These are phyloP conservation scores for Lomentospora prolificans DNA, from an alignment of 2,329 filamentous ascomycete genomes.

Conservation along the genomic window DNA sequence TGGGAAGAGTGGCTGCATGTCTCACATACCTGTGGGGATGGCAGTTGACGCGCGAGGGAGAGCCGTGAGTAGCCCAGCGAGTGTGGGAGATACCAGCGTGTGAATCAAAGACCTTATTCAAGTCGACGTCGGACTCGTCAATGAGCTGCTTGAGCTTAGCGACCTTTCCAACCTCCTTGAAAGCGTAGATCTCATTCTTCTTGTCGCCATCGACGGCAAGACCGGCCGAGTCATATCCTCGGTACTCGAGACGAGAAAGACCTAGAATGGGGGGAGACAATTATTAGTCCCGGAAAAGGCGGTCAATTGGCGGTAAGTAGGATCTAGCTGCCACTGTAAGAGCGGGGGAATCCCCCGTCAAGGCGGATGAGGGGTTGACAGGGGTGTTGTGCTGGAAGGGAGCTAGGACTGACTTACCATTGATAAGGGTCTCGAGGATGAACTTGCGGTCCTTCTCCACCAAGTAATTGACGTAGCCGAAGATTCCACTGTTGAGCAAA, in stretches of 20 bases:
- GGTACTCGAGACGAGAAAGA: slow-evolving; percentile 91
- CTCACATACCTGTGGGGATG: slow-evolving; percentile 89
- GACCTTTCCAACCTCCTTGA: slow-evolving; percentile 99
- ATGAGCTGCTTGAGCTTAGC: slow-evolving; percentile 92
- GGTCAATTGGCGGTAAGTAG: slow-evolving; percentile 3
- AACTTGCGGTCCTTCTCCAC: slow-evolving; percentile 97
- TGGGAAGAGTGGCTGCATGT: not conserved
- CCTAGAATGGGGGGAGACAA: slow-evolving; percentile 40
- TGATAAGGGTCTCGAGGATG: slow-evolving; percentile 91
- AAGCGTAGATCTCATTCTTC: slow-evolving; percentile 94
- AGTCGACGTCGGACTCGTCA: slow-evolving; percentile 70
- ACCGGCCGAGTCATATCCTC: slow-evolving; percentile 96
- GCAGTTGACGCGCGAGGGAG: slow-evolving; percentile 90
- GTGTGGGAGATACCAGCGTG: slow-evolving; percentile 99
- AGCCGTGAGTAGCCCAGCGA: slow-evolving; percentile 95
- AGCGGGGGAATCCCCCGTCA: no score
- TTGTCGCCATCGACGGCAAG: slow-evolving; percentile 95
- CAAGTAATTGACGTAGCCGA: slow-evolving; percentile 98
- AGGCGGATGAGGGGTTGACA: no score
- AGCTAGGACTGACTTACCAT: slow-evolving; percentile 53
- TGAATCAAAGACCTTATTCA: slow-evolving; percentile 90
- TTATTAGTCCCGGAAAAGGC: slow-evolving; percentile 7
- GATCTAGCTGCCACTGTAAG: not conserved
- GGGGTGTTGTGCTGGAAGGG: not conserved
- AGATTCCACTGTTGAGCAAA: slow-evolving; percentile 61